Evolutionary conservation across 768 basidiomycete genomes (phyloP).

Genomic region (Phlegmacium glaucopus): DNA sequence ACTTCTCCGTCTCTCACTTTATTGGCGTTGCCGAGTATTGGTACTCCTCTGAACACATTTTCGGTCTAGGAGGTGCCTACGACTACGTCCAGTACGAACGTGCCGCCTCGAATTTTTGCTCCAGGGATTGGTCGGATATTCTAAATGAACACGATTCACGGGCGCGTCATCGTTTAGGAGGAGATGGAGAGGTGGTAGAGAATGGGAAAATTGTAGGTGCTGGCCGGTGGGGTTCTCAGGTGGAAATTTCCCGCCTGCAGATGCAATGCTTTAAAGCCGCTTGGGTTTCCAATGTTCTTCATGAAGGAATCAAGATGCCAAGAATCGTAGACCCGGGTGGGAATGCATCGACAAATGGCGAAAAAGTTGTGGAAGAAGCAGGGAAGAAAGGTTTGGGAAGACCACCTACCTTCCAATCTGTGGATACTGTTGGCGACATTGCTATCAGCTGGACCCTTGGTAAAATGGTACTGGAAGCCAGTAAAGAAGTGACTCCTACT

Average conservation of each 20-base stretch:
- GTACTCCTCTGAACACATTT: conserved; percentile 98
- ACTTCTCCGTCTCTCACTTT: conserved; percentile 90
- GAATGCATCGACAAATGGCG: conserved; percentile 64
- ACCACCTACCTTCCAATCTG: conserved; percentile 87
- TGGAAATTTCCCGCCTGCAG: conserved; percentile 82
- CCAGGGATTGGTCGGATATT: conserved; percentile 74
- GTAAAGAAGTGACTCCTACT: conserved; percentile 67
- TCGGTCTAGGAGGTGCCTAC: conserved; percentile 92
- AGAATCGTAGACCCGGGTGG: conserved; percentile 86
- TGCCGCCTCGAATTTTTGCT: conserved; percentile 85
- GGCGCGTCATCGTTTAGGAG: conserved; percentile 44
- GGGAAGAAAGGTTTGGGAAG: conserved; percentile 76
- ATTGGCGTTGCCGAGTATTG: conserved; percentile 99
- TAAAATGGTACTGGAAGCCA: conserved; percentile 98
- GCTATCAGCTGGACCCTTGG: conserved; percentile 98
- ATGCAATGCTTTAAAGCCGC: conserved; percentile 99
- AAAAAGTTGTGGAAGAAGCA: conserved; percentile 74
- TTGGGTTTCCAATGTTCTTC: conserved; percentile 94
- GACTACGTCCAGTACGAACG: conserved; percentile 96
- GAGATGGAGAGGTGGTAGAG: conserved; percentile 63
- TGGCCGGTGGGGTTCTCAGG: conserved; percentile 66
- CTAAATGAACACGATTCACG: conserved; percentile 60
- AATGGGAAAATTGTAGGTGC: conserved; percentile 59
- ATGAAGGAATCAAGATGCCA: conserved; percentile 94
- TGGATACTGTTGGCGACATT: conserved; percentile 89